Evolutionary conservation across 2,329 filamentous ascomycete genomes (phyloP), one percentile per base, ranked within the genome.

Genomic region (Epichloe amarillans): DNA sequence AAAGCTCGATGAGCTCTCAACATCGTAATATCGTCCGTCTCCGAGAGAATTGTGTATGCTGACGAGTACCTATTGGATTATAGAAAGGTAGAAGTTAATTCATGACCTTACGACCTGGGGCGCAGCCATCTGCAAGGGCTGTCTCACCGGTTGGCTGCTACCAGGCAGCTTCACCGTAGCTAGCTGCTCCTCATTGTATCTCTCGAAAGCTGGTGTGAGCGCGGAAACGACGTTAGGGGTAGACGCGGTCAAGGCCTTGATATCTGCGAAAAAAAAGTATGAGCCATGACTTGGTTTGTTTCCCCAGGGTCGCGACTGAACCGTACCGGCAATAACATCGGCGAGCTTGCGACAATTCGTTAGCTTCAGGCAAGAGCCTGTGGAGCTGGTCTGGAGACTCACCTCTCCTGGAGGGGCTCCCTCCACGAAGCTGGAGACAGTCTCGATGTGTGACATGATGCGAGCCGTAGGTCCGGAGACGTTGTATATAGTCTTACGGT

Each of bases 351-450:
- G 39, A 52, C 15, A 46, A 44, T 48, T 43, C 56, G 46, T 68
- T 64, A 68, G 65, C 61, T 59, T 55, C 50, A 36, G 33, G 46
- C 38, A 4, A 15, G 50, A 55, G 50, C 38, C 49, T 17, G 23
- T 41, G 50, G 35, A 26, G 42, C 33, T 42, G 23, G 23, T 38
- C 50, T 55, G 55, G 56, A 57, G 67, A 71, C 52, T 61, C 80
- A 95, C 91, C 85, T 98, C 93, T 74, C 93, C 93, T 21, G 93
- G 93, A 46, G 93, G 93, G 93, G 61, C 93, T 89, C 64, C 88
- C 72, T 95, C 84, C 57, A 98, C 84, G 68, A 97, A 98, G 48
- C 89, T 84, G 58, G 89, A 86, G 57, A 88, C 75, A 19, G 60
- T 68, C 53, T 69, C 66, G 46, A 69, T 56, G 33, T 69, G 64